Percentiles rank a stretch among this genome's conserved stretches.
These are phyloP conservation scores for Ceratobasidium papillatum DNA, from an alignment of 1,284 basidiomycete genomes.

Conservation along the genomic window DNA sequence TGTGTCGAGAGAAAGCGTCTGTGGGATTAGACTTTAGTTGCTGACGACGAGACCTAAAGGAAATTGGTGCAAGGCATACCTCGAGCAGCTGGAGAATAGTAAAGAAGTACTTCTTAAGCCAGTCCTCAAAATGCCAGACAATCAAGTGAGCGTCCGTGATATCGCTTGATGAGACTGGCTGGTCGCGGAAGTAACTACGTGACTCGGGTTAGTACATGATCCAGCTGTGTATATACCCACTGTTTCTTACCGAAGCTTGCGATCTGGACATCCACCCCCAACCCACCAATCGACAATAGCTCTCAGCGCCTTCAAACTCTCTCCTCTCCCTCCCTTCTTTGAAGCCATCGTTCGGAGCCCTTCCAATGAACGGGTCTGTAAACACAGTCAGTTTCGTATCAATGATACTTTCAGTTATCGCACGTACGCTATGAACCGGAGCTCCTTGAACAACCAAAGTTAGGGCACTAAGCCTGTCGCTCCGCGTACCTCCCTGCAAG, in stretches of 20 bases:
- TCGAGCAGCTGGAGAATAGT: conserved; percentile 90
- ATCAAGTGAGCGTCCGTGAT: conserved; percentile 80
- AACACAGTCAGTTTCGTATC: neutral
- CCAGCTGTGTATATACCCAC: neutral
- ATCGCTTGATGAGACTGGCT: conserved; percentile 74
- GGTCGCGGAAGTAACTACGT: conserved; percentile 89
- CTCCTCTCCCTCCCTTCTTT: conserved; percentile 85
- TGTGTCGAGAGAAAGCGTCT: conserved; percentile 87
- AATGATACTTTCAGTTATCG: neutral
- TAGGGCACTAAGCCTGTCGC: conserved; percentile 92
- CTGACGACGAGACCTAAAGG: neutral
- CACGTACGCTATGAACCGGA: conserved; percentile 73
- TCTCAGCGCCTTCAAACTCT: conserved; percentile 87
- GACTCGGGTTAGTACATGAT: conserved; percentile 18
- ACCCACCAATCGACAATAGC: conserved; percentile 98
- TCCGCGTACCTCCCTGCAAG: conserved; percentile 87
- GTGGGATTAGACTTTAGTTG: conserved; percentile 43
- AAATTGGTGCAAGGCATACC: conserved; percentile 56
- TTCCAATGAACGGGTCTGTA: conserved; percentile 77
- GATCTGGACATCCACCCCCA: conserved; percentile 81
- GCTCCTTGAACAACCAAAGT: conserved; percentile 91
- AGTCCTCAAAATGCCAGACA: conserved; percentile 94
- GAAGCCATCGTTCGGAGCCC: conserved; percentile 80
- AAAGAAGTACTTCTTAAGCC: conserved; percentile 98
- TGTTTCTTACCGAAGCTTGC: conserved; percentile 86